A percentile compares a stretch with the other conserved stretches of the same genome.
Conservation (phyloP, 179 eudicot genomes). For the Monotropa hypopitys region DNA sequence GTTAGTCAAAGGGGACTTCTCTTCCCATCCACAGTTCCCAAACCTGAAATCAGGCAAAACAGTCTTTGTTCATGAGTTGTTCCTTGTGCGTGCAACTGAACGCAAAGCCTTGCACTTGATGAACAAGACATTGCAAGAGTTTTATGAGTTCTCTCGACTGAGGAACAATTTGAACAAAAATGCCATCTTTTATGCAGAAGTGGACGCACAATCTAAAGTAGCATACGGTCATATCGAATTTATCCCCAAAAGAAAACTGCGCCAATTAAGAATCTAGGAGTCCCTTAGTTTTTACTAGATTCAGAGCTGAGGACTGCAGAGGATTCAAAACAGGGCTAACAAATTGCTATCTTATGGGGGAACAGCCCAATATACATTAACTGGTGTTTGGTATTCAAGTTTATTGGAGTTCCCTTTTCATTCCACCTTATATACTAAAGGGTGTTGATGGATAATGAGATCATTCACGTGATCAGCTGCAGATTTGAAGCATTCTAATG, state of each 20-base stretch:
- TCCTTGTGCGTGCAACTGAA: not conserved
- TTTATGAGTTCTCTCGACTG: not conserved
- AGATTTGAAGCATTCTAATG: not conserved
- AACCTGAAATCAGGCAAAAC: not conserved
- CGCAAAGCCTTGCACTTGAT: not conserved
- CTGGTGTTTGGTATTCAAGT: too few relatives aligned
- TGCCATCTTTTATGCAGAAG: not conserved
- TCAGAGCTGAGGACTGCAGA: not conserved
- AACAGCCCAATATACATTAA: not conserved
- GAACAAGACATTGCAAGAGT: not conserved
- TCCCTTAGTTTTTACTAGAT: not conserved
- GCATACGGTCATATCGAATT: not conserved
- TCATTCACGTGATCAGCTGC: not conserved
- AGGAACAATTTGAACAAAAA: not conserved
- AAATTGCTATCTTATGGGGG: not conserved
- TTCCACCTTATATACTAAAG: not conserved
- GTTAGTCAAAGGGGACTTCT: not conserved
- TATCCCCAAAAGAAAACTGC: not conserved
- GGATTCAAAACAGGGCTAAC: not conserved
- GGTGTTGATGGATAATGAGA: not conserved
- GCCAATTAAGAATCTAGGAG: not conserved
- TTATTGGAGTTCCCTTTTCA: not conserved
- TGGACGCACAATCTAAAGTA: not conserved
- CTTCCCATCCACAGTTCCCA: not conserved
- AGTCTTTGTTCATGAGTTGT: not conserved